Base-by-base conservation (phyloP, 345 rosid species). In the Punica granatum region DNA sequence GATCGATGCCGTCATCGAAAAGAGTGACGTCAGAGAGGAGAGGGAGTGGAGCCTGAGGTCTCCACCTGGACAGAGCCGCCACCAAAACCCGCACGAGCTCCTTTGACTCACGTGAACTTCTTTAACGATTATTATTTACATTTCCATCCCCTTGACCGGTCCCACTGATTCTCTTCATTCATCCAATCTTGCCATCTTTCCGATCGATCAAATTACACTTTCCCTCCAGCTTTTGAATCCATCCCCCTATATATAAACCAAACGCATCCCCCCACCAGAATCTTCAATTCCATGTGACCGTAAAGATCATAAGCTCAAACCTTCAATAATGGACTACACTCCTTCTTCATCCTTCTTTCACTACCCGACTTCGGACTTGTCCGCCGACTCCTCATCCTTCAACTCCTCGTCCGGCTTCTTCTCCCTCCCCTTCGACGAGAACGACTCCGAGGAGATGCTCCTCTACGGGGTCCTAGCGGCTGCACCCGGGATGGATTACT, bases 361-460 rank as follows among this genome's bases (percentile, higher is more conserved):
- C 39, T 48, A 66, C 71, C 80, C 78, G 26, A 68, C 49, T 36
- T 58, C 71, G 0, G 70, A 71, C 11, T 79, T 73, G 69, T 69
- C 79, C 26, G 62, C 79, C 7, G 75, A 70, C 42, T 74, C 77
- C 0, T 74, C 74, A 11, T 78, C 78, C 36, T 77, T 78, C 42
- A 74, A 61, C 33, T 60, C 79, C 30, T 30, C 49, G 12, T 28
- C 56, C 8, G 19, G 62, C 46, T 28, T 49, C 43, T 75, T 66
- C 13, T 33, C 75, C 48, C 86, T 84, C 21, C 92, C 92, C n/a
- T 85, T 81, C 79, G 78, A 81, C 31, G 84, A 84, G 69, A 83
- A 80, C 28, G 89, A 85, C 71, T 72, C 89, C 5, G 72, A 87
- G 56, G 89, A 87, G 65, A 87, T 83, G 88, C 82, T 81, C 49